Percentiles rank a stretch among this genome's conserved stretches.
phyloP scores from a whole-genome alignment of 352 stramenopile genomes.

The Poterioochromonas sp. region DNA sequence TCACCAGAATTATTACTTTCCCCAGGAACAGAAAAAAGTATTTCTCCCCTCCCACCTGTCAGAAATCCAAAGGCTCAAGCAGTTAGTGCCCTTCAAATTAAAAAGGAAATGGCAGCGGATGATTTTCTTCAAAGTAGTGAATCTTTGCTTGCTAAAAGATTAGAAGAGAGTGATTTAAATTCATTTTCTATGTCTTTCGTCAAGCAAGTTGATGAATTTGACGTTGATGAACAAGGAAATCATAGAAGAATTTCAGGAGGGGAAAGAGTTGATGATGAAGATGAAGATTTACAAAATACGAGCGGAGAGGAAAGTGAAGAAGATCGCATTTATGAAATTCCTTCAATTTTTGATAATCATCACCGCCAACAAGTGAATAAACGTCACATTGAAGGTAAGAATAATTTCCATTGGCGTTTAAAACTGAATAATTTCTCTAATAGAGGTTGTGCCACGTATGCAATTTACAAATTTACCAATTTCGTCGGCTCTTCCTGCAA shows the following conservation, averaged over 20 bases:
- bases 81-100: background rate
- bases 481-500: background rate
- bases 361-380: background rate
- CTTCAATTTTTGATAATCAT: slow-evolving; percentile 19
- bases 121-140: background rate
- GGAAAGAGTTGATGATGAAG: slow-evolving; percentile 7
- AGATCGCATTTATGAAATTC: slow-evolving; percentile 33
- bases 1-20: background rate
- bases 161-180: background rate
- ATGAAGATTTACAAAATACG: too few relatives aligned
- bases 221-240: background rate
- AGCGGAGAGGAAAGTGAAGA: background rate
- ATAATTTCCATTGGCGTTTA: background rate
- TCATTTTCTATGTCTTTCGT: background rate
- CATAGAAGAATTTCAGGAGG: too few relatives aligned
- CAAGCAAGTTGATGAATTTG: slow-evolving; percentile 14
- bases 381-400: background rate
- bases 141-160: background rate
- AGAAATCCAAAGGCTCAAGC: background rate
- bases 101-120: background rate
- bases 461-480: slow-evolving; percentile 17
- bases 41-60: background rate
- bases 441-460: slow-evolving; percentile 28
- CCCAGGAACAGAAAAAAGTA: background rate
- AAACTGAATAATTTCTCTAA: background rate